Evolutionary conservation across 2,329 filamentous ascomycete genomes (phyloP).

Genomic region (Clonostachys solani): DNA sequence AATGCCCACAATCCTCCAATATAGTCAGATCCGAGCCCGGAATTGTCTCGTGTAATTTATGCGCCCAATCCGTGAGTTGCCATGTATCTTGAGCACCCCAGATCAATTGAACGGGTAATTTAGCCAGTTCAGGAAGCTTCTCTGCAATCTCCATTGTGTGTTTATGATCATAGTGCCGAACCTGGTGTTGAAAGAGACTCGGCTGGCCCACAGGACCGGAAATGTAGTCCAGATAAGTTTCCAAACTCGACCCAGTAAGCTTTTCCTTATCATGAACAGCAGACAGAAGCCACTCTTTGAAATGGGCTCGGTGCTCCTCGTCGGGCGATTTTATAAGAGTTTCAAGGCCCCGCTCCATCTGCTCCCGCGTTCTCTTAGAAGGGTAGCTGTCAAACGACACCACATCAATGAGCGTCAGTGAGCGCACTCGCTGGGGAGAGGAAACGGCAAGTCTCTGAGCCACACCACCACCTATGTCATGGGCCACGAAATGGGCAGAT

Average conservation of each 20-base stretch:
- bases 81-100: constrained; percentile 23
- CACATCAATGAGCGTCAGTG: constrained; percentile 19
- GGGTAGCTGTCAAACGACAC: constrained; percentile 27
- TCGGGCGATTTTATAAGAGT: constrained; percentile 12
- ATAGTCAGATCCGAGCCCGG: constrained; percentile 18
- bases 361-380: constrained; percentile 19
- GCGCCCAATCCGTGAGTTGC: constrained; percentile 22
- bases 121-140: constrained; percentile 12
- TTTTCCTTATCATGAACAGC: constrained; percentile 10
- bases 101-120: constrained; percentile 11
- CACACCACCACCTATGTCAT: constrained; percentile 24
- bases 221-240: constrained; percentile 20
- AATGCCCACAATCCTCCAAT: constrained; percentile 19
- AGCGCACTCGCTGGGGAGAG: constrained; percentile 10
- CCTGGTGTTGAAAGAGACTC: constrained; percentile 24
- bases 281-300: constrained; percentile 16
- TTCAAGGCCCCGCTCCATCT: constrained; percentile 20
- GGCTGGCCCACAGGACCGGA: constrained; percentile 21
- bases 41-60: constrained; percentile 19
- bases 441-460: constrained; percentile 19
- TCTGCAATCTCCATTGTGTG: constrained; percentile 21
- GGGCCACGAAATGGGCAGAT: constrained; percentile 15
- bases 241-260: constrained; percentile 12
- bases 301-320: constrained; percentile 14
- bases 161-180: constrained; percentile 23